A percentile compares a stretch with the other conserved stretches of the same genome.
Conservation (phyloP, 2,329 filamentous ascomycete genomes). For the Fusarium sp. region DNA sequence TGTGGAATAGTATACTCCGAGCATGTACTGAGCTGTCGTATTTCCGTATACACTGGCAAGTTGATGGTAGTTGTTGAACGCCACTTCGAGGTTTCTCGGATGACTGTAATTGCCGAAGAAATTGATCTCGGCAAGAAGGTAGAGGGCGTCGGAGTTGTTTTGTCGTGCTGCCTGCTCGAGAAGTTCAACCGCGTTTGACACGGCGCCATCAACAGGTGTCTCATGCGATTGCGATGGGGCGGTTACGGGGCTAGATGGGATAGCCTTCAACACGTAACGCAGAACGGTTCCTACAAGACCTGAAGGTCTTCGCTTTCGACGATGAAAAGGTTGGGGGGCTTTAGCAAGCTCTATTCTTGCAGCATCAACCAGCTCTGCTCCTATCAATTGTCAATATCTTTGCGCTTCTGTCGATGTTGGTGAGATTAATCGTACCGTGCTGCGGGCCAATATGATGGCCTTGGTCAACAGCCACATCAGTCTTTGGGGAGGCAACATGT, state of each 20-base stretch:
- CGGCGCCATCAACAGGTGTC: conserved; percentile 54
- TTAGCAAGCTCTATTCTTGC: conserved; percentile 63
- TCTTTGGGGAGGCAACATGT: conserved; percentile 48
- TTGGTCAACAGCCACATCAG: conserved; percentile 48
- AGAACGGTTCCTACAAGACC: conserved; percentile 58
- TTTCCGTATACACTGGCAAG: conserved; percentile 84
- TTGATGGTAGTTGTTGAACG: conserved; percentile 83
- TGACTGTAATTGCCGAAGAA: conserved; percentile 96
- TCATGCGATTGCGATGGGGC: conserved; percentile 56
- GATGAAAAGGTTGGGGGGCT: conserved; percentile 58
- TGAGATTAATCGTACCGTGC: conserved; percentile 50
- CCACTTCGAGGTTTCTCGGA: conserved; percentile 80
- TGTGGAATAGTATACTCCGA: conserved; percentile 95
- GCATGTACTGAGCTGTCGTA: conserved; percentile 92
- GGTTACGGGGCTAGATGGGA: conserved; percentile 62
- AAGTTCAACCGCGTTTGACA: conserved; percentile 63
- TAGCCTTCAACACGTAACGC: conserved; percentile 59
- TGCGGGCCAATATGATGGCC: conserved; percentile 47
- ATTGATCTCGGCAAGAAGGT: conserved; percentile 91
- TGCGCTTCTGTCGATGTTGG: background rate
- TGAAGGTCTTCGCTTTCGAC: conserved; percentile 57
- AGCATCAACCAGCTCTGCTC: conserved; percentile 64
- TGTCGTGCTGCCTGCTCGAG: conserved; percentile 64
- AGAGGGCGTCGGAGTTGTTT: conserved; percentile 85
- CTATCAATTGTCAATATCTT: conserved; percentile 48